Evolutionary conservation across 2,329 filamentous ascomycete species (phyloP).

Genomic region (Arachnopeziza araneosa): DNA sequence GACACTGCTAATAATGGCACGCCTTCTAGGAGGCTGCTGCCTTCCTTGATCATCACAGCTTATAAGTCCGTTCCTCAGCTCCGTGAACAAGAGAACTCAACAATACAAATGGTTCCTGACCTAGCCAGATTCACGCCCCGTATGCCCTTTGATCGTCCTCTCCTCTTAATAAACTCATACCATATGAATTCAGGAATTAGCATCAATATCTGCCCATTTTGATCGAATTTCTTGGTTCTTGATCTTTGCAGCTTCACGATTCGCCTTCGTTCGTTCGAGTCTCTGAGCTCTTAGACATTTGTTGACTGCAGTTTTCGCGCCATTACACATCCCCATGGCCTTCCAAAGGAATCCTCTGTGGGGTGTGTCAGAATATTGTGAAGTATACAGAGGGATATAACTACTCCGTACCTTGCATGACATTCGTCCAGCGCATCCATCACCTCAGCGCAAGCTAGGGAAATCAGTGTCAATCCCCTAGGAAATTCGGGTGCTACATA

Average conservation of each 20-base stretch:
- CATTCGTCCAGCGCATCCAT: constrained; percentile 94
- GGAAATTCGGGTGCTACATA: background rate
- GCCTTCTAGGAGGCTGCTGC: background rate
- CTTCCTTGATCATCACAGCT: background rate
- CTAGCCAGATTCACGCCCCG: background rate
- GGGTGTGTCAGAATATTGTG: background rate
- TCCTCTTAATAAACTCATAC: background rate
- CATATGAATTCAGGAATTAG: constrained; percentile 48
- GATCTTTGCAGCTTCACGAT: constrained; percentile 64
- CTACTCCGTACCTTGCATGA: constrained; percentile 50
- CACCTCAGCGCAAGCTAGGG: constrained; percentile 83
- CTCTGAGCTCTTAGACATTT: constrained; percentile 78
- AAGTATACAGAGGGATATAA: background rate
- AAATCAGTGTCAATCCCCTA: background rate
- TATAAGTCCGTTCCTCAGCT: background rate
- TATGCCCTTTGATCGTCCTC: background rate
- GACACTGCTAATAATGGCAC: background rate
- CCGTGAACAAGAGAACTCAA: background rate
- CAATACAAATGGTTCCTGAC: background rate
- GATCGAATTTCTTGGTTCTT: constrained; percentile 70
- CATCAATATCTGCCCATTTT: constrained; percentile 74
- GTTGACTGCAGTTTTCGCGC: constrained; percentile 77
- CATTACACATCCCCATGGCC: constrained; percentile 83
- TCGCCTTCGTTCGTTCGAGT: constrained; percentile 68
- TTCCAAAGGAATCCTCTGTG: constrained; percentile 85